Conservation (phyloP, 257 asterid genomes). For the Cinchona pubescens region DNA sequence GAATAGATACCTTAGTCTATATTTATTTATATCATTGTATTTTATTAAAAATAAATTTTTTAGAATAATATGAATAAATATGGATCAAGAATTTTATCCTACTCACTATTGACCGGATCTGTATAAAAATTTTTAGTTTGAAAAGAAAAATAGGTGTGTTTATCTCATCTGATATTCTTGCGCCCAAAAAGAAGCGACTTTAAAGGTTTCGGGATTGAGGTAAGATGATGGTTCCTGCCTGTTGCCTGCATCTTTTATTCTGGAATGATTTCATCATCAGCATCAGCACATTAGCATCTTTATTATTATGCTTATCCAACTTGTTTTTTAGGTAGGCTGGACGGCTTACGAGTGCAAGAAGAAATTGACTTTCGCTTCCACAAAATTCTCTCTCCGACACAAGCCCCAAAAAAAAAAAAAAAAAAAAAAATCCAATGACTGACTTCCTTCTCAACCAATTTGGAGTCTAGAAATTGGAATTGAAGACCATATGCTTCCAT, state of each 20-base stretch:
- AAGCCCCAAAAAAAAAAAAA: too few species aligned
- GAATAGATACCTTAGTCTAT: too few species aligned
- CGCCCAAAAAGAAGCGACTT: constrained; percentile 11
- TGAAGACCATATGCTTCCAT: too few species aligned
- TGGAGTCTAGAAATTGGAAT: not conserved
- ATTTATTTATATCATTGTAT: too few species aligned
- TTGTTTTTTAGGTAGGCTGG: constrained; percentile 8
- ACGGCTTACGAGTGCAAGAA: constrained; percentile 2
- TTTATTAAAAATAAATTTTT: too few species aligned
- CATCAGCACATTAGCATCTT: not conserved
- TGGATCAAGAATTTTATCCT: too few species aligned
- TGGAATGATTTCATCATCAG: not conserved
- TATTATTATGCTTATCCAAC: constrained; percentile 12
- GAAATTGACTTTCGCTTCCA: not conserved
- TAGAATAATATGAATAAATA: too few species aligned
- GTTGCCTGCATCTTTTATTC: not conserved
- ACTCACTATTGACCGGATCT: too few species aligned
- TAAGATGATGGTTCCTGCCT: constrained; percentile 7
- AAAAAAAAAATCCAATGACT: not conserved
- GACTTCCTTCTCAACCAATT: not conserved
- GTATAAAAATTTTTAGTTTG: too few species aligned
- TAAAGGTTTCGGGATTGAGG: not conserved
- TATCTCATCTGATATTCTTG: constrained; percentile 18
- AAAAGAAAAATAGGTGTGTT: constrained; percentile 11
- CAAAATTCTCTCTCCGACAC: not conserved